Evolutionary conservation across 768 basidiomycete species (phyloP), one percentile per base, ranked within the genome.

Genomic region (Mycena galopus): DNA sequence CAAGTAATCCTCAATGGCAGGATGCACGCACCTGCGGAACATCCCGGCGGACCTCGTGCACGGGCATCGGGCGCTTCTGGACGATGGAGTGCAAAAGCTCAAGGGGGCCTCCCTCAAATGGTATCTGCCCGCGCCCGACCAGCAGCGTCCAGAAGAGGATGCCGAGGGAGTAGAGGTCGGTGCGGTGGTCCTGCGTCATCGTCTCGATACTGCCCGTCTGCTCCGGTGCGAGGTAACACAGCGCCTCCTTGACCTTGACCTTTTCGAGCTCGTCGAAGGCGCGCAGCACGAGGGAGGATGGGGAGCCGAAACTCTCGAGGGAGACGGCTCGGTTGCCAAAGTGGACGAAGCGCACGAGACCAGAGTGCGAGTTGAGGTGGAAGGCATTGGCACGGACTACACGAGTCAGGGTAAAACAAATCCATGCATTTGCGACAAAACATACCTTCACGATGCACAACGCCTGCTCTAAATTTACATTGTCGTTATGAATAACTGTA

Each of bases 151-250:
- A 93, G 78, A 93, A 92, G 75, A 92, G 78, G 68, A 93, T 88
- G 3, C 93, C 93, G 9, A 93, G 84, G 0, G 92, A 91, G 78
- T 94, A 93, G 32, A 94, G 80, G 79, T 94, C 93, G 16, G 93
- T 93, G 69, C 92, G 80, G 73, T 93, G 91, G 77, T 94, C 93
- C 75, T 93, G 92, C 2, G 88, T 86, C 80, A 90, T 89, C 7
- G 90, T 91, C 78, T 93, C 92, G 72, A 90, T 90, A 75, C 91
- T 90, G 11, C 92, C 92, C 0, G 92, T 93, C 79, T 94, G 92
- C 78, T 93, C 92, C 19, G 93, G 93, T 8, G 92, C 91, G 37
- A 93, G 86, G 76, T 93, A 94, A 78, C 90, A 92, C 7, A 93
- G 81, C 2, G 91, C 92, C 81, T 93, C 92, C 80, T 93, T 93